These are phyloP conservation scores for Nemophila menziesii DNA, from an alignment of 257 asterid genomes.

Conservation along the genomic window DNA sequence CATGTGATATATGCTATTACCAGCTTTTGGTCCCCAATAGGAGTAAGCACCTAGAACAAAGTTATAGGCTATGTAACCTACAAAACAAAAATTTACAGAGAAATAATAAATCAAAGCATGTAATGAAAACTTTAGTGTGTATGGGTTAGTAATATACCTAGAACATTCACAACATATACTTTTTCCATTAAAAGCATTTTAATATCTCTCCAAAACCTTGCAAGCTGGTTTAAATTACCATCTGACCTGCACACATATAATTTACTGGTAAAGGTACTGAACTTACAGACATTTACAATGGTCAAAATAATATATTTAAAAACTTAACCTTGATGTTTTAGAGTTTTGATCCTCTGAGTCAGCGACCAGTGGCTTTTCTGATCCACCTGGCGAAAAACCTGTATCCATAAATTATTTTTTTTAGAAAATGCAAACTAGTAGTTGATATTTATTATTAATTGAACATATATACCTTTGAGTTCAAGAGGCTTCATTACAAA, in stretches of 20 bases:
- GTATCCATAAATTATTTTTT: slow-evolving; percentile 18
- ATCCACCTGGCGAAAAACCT: slow-evolving; percentile 56
- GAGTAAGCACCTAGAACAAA: slow-evolving; percentile 96
- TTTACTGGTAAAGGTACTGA: slow-evolving; percentile 8
- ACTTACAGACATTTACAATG: slow-evolving; percentile 3
- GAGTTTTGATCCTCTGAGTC: slow-evolving; percentile 36
- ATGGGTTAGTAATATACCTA: slow-evolving; percentile 41
- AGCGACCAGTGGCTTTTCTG: slow-evolving; percentile 35
- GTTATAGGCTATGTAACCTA: slow-evolving; percentile 87
- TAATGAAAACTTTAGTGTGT: neutral
- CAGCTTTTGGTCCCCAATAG: slow-evolving; percentile 99
- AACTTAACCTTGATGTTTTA: slow-evolving; percentile 32
- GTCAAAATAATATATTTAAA: slow-evolving; percentile 4
- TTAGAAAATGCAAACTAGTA: slow-evolving; percentile 7
- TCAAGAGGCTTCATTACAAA: slow-evolving; percentile 80
- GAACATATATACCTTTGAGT: slow-evolving; percentile 66
- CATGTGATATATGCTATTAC: slow-evolving; percentile 83
- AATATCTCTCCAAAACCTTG: slow-evolving; percentile 43
- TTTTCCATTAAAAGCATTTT: slow-evolving; percentile 54
- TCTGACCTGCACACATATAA: slow-evolving; percentile 13
- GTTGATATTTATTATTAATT: neutral
- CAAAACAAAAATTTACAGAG: slow-evolving; percentile 8
- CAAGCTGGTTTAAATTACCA: slow-evolving; percentile 13
- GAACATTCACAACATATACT: slow-evolving; percentile 81
- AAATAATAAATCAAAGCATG: neutral